phyloP scores from a whole-genome alignment of 73 alveolate species.

The Paramecium sexaurelia region DNA sequence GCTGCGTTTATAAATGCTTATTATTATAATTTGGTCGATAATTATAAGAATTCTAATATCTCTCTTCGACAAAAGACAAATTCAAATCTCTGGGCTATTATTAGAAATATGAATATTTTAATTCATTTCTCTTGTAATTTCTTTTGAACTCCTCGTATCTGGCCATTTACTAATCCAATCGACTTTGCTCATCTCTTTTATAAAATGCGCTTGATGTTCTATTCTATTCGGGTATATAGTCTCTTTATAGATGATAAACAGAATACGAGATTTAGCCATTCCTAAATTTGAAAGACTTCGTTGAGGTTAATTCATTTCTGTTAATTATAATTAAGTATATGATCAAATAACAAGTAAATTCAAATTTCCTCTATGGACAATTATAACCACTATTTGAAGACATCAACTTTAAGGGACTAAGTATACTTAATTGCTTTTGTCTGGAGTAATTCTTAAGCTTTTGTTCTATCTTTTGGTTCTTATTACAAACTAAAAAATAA shows the following conservation, averaged over 20 bases:
- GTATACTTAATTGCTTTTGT: slow-evolving; percentile 28
- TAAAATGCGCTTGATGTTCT: slow-evolving; percentile 28
- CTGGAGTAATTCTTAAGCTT: slow-evolving; percentile 52
- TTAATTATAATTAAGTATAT: background rate
- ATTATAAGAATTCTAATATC: background rate
- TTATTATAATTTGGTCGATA: background rate
- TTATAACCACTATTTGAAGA: background rate
- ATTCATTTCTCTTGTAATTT: background rate
- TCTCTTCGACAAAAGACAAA: background rate
- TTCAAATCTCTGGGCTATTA: background rate
- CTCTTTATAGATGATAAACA: background rate
- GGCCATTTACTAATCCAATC: background rate
- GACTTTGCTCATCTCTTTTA: background rate
- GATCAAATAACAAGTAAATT: background rate
- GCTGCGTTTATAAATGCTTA: background rate
- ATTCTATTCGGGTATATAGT: slow-evolving; percentile 1
- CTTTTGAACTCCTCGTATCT: background rate
- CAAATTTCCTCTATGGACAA: slow-evolving; percentile 43
- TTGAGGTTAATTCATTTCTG: background rate
- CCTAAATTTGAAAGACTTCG: slow-evolving; percentile 11
- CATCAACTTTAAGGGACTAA: background rate
- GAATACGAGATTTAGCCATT: slow-evolving; percentile 4
- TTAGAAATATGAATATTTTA: background rate
- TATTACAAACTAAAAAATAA: slow-evolving; percentile 3
- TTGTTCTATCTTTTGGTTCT: slow-evolving; percentile 57